Conservation (phyloP, 2,329 filamentous ascomycete genomes). For the Karstenula rhodostoma region DNA sequence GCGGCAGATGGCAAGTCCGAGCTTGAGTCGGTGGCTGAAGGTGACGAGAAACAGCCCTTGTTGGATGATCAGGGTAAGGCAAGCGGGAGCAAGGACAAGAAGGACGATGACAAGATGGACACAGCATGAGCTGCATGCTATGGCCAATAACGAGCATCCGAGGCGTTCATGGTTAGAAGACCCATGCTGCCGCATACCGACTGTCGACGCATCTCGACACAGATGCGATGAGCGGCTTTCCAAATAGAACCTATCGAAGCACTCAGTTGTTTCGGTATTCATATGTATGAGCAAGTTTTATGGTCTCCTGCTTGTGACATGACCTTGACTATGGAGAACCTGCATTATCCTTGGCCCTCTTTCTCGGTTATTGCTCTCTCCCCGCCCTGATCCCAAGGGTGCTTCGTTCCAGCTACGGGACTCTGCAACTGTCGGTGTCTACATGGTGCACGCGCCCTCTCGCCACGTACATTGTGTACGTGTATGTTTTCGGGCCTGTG, state of each 20-base stretch:
- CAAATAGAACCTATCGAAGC: background rate
- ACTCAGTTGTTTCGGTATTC: background rate
- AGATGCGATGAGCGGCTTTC: background rate
- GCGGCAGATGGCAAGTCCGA: constrained; percentile 74
- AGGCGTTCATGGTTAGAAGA: constrained; percentile 36
- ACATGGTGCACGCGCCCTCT: background rate
- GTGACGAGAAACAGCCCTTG: constrained; percentile 67
- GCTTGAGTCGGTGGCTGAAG: constrained; percentile 82
- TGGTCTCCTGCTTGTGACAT: background rate
- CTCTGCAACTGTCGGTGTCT: background rate
- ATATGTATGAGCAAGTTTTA: background rate
- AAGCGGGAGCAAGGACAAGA: constrained; percentile 63
- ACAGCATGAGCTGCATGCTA: constrained; percentile 70
- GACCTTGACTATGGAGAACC: background rate
- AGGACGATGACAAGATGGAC: constrained; percentile 84
- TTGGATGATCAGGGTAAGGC: constrained; percentile 71
- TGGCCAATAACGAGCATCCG: constrained; percentile 27
- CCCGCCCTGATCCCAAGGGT: background rate
- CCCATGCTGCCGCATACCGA: constrained; percentile 26
- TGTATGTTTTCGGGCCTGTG: background rate
- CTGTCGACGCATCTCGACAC: constrained; percentile 4
- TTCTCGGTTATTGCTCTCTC: background rate
- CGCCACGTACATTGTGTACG: background rate
- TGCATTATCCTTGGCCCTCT: background rate
- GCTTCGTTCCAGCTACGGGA: background rate